A percentile compares a stretch with the other conserved stretches of the same genome.
Evolutionary conservation across 495 filamentous ascomycete species (phyloP).

Genomic region (Aspergillus funiculosus): DNA sequence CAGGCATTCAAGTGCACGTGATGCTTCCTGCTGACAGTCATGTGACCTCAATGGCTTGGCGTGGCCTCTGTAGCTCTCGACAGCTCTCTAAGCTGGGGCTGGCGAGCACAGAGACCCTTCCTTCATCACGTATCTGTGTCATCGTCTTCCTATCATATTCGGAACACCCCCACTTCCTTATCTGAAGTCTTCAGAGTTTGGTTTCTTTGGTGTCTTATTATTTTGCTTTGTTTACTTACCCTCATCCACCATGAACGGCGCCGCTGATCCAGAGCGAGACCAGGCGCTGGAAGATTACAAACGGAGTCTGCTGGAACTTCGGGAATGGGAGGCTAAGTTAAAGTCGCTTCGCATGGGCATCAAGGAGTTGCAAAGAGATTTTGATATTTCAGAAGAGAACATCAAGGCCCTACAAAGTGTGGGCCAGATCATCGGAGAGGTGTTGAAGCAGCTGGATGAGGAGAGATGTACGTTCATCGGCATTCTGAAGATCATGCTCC

Average conservation of each 20-base stretch:
- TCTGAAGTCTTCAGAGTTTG: not conserved
- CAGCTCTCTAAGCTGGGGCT: slow-evolving; percentile 21
- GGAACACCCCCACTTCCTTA: no score
- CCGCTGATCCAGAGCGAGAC: slow-evolving; percentile 61
- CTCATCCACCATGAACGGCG: slow-evolving; percentile 42
- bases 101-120: slow-evolving; percentile 16
- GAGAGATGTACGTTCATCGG: slow-evolving; percentile 70
- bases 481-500: not conserved
- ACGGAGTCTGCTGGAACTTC: slow-evolving; percentile 86
- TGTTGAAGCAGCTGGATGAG: slow-evolving; percentile 97
- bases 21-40: slow-evolving; percentile 20
- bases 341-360: slow-evolving; percentile 89
- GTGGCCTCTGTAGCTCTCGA: slow-evolving; percentile 28
- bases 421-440: slow-evolving; percentile 98
- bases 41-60: slow-evolving; percentile 21
- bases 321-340: slow-evolving; percentile 97
- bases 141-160: slow-evolving; percentile 1
- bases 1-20: slow-evolving; percentile 20
- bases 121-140: slow-evolving; percentile 10
- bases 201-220: not conserved
- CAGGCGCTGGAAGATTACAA: slow-evolving; percentile 85
- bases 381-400: slow-evolving; percentile 96
- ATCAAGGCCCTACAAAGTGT: slow-evolving; percentile 99
- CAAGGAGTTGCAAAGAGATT: slow-evolving; percentile 89
- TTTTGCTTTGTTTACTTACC: slow-evolving; percentile 1